Percentiles rank a stretch among this genome's conserved stretches.
Conservation (phyloP, 148 eudicot species). For the Amaranthus hypochondriacus region DNA sequence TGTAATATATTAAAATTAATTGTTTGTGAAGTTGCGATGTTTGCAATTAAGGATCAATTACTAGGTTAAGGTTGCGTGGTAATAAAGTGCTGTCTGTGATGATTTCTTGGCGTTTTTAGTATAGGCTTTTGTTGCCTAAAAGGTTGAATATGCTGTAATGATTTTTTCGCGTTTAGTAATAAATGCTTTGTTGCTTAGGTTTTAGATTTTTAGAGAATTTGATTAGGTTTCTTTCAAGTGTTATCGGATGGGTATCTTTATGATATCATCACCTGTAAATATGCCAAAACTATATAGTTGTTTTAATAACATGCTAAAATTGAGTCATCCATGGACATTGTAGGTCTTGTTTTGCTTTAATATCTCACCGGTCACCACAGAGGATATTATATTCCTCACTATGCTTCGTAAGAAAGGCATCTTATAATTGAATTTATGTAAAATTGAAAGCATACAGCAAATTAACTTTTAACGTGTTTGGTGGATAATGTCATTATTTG, state of each 20-base stretch:
- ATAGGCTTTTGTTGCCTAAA: background rate
- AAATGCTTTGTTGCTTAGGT: background rate
- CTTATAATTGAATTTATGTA: background rate
- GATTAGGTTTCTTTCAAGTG: background rate
- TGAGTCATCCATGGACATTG: too few relatives aligned
- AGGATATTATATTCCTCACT: too few relatives aligned
- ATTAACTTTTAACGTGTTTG: background rate
- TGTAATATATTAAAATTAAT: too few relatives aligned
- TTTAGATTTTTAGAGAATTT: background rate
- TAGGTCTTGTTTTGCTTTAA: too few relatives aligned
- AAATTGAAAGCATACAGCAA: background rate
- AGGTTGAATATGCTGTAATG: background rate
- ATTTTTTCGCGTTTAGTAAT: background rate
- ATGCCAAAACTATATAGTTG: background rate
- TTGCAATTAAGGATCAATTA: too few relatives aligned
- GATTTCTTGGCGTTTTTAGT: background rate
- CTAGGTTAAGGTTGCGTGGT: too few relatives aligned
- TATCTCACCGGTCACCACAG: too few relatives aligned
- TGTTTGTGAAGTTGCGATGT: too few relatives aligned
- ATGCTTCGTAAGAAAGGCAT: too few relatives aligned
- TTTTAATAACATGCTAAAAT: background rate
- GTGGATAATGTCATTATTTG: background rate
- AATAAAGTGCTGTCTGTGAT: too few relatives aligned
- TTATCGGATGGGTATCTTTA: background rate
- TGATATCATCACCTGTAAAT: background rate